These are phyloP conservation scores for Thielaviopsis euricoi DNA, from an alignment of 2,329 filamentous ascomycete species.

Conservation along the genomic window DNA sequence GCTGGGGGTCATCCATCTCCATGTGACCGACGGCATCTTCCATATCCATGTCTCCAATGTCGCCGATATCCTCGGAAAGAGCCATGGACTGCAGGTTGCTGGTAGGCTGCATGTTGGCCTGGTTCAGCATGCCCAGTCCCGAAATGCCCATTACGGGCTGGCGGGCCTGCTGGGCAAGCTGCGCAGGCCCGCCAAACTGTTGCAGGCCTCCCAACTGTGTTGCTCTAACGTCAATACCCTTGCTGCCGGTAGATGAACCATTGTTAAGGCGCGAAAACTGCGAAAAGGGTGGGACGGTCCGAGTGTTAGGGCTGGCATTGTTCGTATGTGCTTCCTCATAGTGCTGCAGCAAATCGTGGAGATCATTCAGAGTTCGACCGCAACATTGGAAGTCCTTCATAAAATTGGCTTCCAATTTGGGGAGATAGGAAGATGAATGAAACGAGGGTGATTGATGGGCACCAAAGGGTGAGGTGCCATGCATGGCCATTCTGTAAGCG, in stretches of 20 bases:
- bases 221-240: slow-evolving; percentile 1
- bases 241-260: slow-evolving; percentile 1
- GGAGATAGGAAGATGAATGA: slow-evolving; percentile 90
- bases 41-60: slow-evolving; percentile 91
- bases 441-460: slow-evolving; percentile 82
- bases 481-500: slow-evolving; percentile 67
- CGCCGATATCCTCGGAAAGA: slow-evolving; percentile 52
- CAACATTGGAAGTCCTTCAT: slow-evolving; percentile 97
- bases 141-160: slow-evolving; percentile 10
- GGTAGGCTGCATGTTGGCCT: slow-evolving; percentile 27
- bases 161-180: slow-evolving; percentile 12
- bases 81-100: slow-evolving; percentile 21
- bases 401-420: slow-evolving; percentile 91
- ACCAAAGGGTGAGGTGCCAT: slow-evolving; percentile 79
- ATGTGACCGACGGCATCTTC: slow-evolving; percentile 60
- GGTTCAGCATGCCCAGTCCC: slow-evolving; percentile 14
- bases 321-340: slow-evolving; percentile 91
- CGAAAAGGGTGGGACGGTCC: slow-evolving; percentile 24
- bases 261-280: slow-evolving; percentile 19
- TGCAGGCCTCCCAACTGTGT: slow-evolving; percentile 6
- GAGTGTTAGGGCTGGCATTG: slow-evolving; percentile 28
- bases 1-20: slow-evolving; percentile 45
- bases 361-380: slow-evolving; percentile 69
- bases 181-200: slow-evolving; percentile 11
- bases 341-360: slow-evolving; percentile 90